A percentile compares a stretch with the other conserved stretches of the same genome.
Conservation (phyloP, 2,329 filamentous ascomycete species). For the Colletotrichum sp. region DNA sequence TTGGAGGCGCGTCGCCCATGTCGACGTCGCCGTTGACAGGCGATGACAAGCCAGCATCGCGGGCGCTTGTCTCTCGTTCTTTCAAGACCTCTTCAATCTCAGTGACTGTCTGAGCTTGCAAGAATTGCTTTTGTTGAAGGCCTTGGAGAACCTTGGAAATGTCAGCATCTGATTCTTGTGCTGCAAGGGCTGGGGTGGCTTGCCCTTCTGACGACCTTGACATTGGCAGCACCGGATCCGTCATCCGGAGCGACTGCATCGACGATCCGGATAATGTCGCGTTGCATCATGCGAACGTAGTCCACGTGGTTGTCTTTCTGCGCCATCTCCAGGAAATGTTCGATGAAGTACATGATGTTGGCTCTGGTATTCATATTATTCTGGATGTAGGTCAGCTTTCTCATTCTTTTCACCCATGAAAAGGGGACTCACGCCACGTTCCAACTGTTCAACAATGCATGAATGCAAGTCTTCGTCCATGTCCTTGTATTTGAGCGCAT, state of each 20-base stretch:
- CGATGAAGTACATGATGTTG: slow-evolving; percentile 99
- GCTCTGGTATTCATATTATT: slow-evolving; percentile 96
- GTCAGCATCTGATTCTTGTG: slow-evolving; percentile 3
- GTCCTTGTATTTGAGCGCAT: slow-evolving; percentile 91
- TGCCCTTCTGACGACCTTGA: slow-evolving; percentile 88
- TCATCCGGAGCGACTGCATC: slow-evolving; percentile 90
- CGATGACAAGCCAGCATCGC: slow-evolving; percentile 58
- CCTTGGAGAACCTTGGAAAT: slow-evolving; percentile 65
- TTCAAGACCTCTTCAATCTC: slow-evolving; percentile 86
- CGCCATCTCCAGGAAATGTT: slow-evolving; percentile 89
- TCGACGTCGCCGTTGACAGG: slow-evolving; percentile 47
- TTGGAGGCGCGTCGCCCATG: slow-evolving; percentile 44
- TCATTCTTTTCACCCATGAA: not conserved
- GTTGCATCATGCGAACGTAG: slow-evolving; percentile 93
- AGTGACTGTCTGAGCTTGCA: slow-evolving; percentile 73
- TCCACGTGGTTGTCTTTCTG: slow-evolving; percentile 75
- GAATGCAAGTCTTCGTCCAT: slow-evolving; percentile 97
- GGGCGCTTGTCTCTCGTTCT: slow-evolving; percentile 71
- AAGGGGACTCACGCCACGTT: slow-evolving; percentile 67
- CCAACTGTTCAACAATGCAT: slow-evolving; percentile 95
- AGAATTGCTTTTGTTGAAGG: slow-evolving; percentile 72
- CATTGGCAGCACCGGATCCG: slow-evolving; percentile 87
- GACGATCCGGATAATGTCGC: slow-evolving; percentile 89
- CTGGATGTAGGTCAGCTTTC: slow-evolving; percentile 41
- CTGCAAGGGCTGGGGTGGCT: slow-evolving; percentile 21